Percentiles rank a stretch among this genome's conserved stretches.
These are phyloP conservation scores for Pichia sp. DNA, from an alignment of 1,139 yeast species.

Conservation along the genomic window DNA sequence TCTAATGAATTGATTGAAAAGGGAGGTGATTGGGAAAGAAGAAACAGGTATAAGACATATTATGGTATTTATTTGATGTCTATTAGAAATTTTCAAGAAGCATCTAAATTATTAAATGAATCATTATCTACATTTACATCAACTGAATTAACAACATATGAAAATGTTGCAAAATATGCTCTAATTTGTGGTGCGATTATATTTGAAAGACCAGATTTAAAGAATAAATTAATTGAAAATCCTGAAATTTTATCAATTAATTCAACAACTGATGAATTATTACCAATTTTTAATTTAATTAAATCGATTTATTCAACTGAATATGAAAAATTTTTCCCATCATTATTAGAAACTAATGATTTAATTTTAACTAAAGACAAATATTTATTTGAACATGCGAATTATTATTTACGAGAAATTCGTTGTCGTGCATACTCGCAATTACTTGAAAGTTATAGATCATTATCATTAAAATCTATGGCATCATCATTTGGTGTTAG, in stretches of 20 bases:
- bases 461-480: slow-evolving; percentile 85
- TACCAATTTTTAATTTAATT: slow-evolving; percentile 78
- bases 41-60: slow-evolving; percentile 90
- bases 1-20: slow-evolving; percentile 74
- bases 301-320: slow-evolving; percentile 87
- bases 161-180: slow-evolving; percentile 84
- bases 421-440: slow-evolving; percentile 95
- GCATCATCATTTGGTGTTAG: slow-evolving; percentile 88
- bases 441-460: slow-evolving; percentile 87
- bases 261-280: slow-evolving; percentile 65
- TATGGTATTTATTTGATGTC: slow-evolving; percentile 79
- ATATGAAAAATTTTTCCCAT: slow-evolving; percentile 73
- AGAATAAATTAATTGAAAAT: slow-evolving; percentile 80
- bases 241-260: slow-evolving; percentile 86
- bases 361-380: slow-evolving; percentile 67
- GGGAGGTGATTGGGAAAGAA: slow-evolving; percentile 99
- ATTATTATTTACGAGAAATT: slow-evolving; percentile 84
- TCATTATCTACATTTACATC: slow-evolving; percentile 94
- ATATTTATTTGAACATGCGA: slow-evolving; percentile 72
- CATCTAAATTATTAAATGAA: slow-evolving; percentile 77
- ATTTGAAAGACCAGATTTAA: slow-evolving; percentile 78
- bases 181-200: slow-evolving; percentile 79
- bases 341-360: slow-evolving; percentile 73
- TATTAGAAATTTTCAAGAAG: slow-evolving; percentile 79
- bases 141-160: slow-evolving; percentile 86